Percentiles rank a stretch among this genome's conserved stretches.
Conservation (phyloP, 2,329 filamentous ascomycete genomes). For the Sporothrix protearum region DNA sequence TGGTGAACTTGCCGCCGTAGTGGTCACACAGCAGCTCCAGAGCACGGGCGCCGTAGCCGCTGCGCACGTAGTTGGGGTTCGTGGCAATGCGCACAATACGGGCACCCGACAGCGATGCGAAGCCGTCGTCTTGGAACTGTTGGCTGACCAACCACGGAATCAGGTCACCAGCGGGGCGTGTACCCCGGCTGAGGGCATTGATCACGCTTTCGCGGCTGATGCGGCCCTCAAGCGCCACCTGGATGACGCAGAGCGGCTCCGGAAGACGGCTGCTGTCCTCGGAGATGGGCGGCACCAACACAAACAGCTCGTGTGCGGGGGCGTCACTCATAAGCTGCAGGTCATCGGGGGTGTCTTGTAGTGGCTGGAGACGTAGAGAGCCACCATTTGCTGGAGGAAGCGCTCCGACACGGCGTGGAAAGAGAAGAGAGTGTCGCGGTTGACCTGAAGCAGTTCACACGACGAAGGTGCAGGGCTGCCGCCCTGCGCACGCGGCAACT, state of each 20-base stretch:
- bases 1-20: slow-evolving; percentile 90
- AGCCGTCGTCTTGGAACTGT: slow-evolving; percentile 97
- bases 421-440: slow-evolving; percentile 95
- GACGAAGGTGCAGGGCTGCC: slow-evolving; percentile 87
- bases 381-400: slow-evolving; percentile 97
- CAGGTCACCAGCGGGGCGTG: slow-evolving; percentile 83
- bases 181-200: slow-evolving; percentile 82
- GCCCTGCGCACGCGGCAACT: slow-evolving; percentile 68
- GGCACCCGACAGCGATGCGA: slow-evolving; percentile 87
- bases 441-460: slow-evolving; percentile 90
- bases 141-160: slow-evolving; percentile 98
- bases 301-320: slow-evolving; percentile 92
- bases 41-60: slow-evolving; percentile 91
- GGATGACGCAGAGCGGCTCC: slow-evolving; percentile 90
- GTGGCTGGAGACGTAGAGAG: slow-evolving; percentile 91
- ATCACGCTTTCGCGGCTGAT: slow-evolving; percentile 92
- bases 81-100: slow-evolving; percentile 92
- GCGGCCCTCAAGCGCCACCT: slow-evolving; percentile 88
- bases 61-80: slow-evolving; percentile 85
- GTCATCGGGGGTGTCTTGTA: slow-evolving; percentile 97
- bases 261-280: slow-evolving; percentile 76
- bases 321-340: slow-evolving; percentile 98
- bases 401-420: slow-evolving; percentile 97
- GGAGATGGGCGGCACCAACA: slow-evolving; percentile 80
- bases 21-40: slow-evolving; percentile 85